These are phyloP conservation scores for Arabidopsis lyrata DNA, from an alignment of 441 rosid genomes.

Conservation along the genomic window DNA sequence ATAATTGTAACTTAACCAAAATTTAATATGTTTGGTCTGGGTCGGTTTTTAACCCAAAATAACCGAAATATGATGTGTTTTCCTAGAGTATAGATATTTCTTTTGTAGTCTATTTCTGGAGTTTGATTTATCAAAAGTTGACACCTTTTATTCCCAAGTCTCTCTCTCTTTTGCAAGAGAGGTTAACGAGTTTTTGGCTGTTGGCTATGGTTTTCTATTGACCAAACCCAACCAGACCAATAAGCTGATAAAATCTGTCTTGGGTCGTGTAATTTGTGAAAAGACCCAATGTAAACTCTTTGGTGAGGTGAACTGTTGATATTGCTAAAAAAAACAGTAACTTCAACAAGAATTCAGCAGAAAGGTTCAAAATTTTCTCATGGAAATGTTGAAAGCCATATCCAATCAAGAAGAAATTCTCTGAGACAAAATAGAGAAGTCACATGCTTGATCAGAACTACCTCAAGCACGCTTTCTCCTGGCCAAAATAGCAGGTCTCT, in stretches of 20 bases:
- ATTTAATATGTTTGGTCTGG: too few species aligned
- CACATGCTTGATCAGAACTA: not conserved
- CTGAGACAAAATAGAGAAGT: not conserved
- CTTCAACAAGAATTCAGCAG: not conserved
- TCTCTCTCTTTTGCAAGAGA: too few species aligned
- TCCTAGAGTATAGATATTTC: too few species aligned
- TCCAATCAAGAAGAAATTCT: not conserved
- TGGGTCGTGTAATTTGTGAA: not conserved
- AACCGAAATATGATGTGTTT: too few species aligned
- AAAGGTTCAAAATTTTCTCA: not conserved
- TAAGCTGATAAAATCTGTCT: not conserved
- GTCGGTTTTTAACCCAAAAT: too few species aligned
- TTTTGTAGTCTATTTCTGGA: too few species aligned
- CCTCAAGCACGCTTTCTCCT: conserved; percentile 65
- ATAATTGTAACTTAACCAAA: too few species aligned
- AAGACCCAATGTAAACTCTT: not conserved
- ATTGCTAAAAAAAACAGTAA: not conserved
- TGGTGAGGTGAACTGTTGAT: conserved; percentile 10
- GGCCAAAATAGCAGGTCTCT: conserved; percentile 46
- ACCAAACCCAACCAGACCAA: conserved; percentile 14
- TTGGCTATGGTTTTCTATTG: conserved; percentile 27
- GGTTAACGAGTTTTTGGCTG: not conserved
- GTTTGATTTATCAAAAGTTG: too few species aligned
- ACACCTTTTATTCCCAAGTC: too few species aligned
- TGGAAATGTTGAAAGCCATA: not conserved